These are phyloP conservation scores for Glebionis coronaria DNA, from an alignment of 129 eudicot species.

Conservation along the genomic window DNA sequence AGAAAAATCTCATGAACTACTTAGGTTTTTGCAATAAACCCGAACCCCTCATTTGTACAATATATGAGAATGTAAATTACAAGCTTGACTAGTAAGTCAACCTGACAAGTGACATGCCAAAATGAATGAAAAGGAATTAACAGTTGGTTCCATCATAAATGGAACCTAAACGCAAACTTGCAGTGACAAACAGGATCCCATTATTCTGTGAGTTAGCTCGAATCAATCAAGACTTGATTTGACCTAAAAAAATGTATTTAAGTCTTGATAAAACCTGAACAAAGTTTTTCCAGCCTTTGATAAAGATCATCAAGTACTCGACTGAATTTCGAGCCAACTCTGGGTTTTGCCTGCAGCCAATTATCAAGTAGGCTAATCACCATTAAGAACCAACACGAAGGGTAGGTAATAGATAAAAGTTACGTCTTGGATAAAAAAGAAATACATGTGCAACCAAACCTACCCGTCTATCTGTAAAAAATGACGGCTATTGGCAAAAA, in stretches of 20 bases:
- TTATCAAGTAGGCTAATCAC: constrained; percentile 43
- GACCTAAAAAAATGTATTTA: constrained; percentile 40
- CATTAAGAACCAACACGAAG: constrained; percentile 6
- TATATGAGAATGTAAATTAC: not conserved
- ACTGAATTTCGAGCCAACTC: constrained; percentile 85
- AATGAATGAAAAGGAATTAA: constrained; percentile 12
- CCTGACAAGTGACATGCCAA: constrained; percentile 4
- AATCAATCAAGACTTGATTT: constrained; percentile 44
- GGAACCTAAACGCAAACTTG: constrained; percentile 21
- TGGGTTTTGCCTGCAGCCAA: constrained; percentile 60
- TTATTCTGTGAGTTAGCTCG: constrained; percentile 62
- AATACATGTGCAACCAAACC: too few species aligned
- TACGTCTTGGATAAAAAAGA: too few species aligned
- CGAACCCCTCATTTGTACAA: constrained; percentile 4
- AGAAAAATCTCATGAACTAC: constrained; percentile 15
- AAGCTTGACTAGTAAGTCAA: not conserved
- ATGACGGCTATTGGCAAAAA: too few species aligned
- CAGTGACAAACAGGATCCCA: constrained; percentile 2
- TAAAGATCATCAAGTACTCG: constrained; percentile 52
- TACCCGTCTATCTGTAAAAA: too few species aligned
- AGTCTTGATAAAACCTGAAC: constrained; percentile 24
- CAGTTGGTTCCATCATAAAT: constrained; percentile 13
- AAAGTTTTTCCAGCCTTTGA: constrained; percentile 33
- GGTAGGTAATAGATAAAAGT: too few species aligned
- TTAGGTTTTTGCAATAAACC: too few species aligned